A percentile compares a stretch with the other conserved stretches of the same genome.
phyloP scores from a whole-genome alignment of 2,329 filamentous ascomycete genomes.

The Aspergillus pseudoterreus region DNA sequence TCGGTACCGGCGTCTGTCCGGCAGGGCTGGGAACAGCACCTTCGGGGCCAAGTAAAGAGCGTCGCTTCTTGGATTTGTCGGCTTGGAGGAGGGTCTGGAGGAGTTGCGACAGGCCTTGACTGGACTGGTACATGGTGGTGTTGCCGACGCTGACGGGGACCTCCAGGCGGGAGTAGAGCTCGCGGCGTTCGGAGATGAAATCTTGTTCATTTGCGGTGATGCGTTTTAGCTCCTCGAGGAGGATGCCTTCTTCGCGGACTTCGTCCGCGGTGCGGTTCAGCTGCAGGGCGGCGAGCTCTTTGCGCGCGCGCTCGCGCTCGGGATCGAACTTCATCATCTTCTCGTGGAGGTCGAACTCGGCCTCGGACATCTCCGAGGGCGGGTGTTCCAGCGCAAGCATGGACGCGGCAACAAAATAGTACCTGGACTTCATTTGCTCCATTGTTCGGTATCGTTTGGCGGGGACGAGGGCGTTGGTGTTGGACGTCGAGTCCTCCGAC shows the following conservation, averaged over 20 bases:
- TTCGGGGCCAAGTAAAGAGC: constrained; percentile 62
- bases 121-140: constrained; percentile 75
- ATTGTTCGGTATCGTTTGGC: constrained; percentile 60
- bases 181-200: constrained; percentile 81
- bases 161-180: constrained; percentile 82
- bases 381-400: constrained; percentile 79
- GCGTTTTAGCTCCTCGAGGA: constrained; percentile 85
- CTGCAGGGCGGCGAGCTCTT: constrained; percentile 76
- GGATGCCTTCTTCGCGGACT: constrained; percentile 83
- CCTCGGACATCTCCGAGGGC: constrained; percentile 78
- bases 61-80: constrained; percentile 88
- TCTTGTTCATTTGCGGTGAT: constrained; percentile 83
- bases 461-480: constrained; percentile 32
- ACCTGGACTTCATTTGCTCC: constrained; percentile 88
- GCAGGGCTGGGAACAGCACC: constrained; percentile 47
- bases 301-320: constrained; percentile 71
- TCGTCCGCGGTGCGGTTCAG: constrained; percentile 80
- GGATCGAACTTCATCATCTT: constrained; percentile 84
- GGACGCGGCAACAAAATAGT: constrained; percentile 80
- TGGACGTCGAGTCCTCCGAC: constrained; percentile 15
- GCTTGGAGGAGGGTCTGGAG: constrained; percentile 77
- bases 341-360: constrained; percentile 79
- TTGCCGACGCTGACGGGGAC: constrained; percentile 69
- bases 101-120: constrained; percentile 71
- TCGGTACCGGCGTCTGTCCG: constrained; percentile 49